Evolutionary conservation across 2,329 filamentous ascomycete genomes (phyloP).

Genomic region (Talaromyces albobiverticillius): DNA sequence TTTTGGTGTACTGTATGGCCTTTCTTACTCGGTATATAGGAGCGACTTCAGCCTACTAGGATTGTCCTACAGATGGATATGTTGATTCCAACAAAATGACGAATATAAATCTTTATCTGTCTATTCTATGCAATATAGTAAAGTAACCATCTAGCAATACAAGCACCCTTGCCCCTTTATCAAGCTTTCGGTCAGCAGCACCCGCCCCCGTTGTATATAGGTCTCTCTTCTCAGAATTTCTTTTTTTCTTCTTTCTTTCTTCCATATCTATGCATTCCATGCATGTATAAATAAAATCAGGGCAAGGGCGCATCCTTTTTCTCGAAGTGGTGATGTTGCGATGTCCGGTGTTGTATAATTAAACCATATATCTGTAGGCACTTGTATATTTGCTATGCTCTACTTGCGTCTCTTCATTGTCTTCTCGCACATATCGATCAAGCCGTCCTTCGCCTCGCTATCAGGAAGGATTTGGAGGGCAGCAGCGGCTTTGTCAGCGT

Average conservation of each 20-base stretch:
- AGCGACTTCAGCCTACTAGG: too few relatives aligned
- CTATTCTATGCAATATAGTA: slow-evolving; percentile 3
- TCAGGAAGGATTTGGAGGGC: slow-evolving; percentile 84
- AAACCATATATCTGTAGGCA: background rate
- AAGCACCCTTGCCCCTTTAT: too few relatives aligned
- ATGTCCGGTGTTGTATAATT: background rate
- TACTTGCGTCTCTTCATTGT: slow-evolving; percentile 85
- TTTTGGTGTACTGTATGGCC: too few relatives aligned
- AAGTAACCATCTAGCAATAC: background rate
- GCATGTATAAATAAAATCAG: too few relatives aligned
- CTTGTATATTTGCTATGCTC: background rate
- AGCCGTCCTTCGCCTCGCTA: slow-evolving; percentile 88
- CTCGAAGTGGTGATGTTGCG: background rate
- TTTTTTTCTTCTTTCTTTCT: too few relatives aligned
- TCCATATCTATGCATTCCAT: too few relatives aligned
- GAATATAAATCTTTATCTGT: background rate
- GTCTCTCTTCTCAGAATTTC: too few relatives aligned
- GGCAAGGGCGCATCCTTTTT: background rate
- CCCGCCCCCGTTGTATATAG: too few relatives aligned
- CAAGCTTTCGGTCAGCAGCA: too few relatives aligned
- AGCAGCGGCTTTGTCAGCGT: slow-evolving; percentile 79
- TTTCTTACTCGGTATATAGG: too few relatives aligned
- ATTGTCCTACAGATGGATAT: too few relatives aligned
- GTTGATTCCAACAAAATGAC: too few relatives aligned
- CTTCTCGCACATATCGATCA: slow-evolving; percentile 92